Evolutionary conservation across 108 stramenopile genomes (phyloP), one percentile per base, ranked within the genome.

Genomic region (Fragilariopsis cylindrus): DNA sequence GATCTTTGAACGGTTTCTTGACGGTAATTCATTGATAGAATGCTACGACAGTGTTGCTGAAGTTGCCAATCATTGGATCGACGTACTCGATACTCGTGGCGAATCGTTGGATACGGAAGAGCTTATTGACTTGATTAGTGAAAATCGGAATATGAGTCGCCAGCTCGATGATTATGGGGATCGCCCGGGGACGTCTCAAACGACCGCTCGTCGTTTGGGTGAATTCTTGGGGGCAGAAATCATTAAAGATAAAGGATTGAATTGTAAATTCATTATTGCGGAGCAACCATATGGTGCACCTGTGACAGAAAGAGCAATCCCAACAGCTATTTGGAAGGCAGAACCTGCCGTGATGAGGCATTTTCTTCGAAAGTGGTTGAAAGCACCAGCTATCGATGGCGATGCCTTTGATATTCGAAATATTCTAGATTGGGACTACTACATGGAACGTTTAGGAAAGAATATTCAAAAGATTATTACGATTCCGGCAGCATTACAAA

Each of bases 381-480:
- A 98, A 79, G 73, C 87, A 40, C 91, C 88, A 13, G 95, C 91
- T 54, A 81, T 91, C 65, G 90, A 90, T 7, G 92, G 90, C 42
- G 88, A 93, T 39, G 96, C 90, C 70, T 85, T 96, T 71, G 97
- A 97, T 80, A 94, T 99, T 64, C 85, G 98, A 30, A 90, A 91
- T 48, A 76, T 99, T 65, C 62, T 99, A 49, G 99, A 99, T 83
- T 99, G 99, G 99, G 89, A 96, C 60, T 98, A 99, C 80, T 99
- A 99, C 85, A 76, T 83, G 39, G 95, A 98, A 39, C 95, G 99
- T 48, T 85, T 99, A 16, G 93, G 87, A n/a, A 98, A 96, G 49
- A 94, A 94, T 4, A 97, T 99, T 66, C 97, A 95, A 68, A 99
- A 99, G 84, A 98, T 99, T 78, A 97, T 99, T 57, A 99, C 98